A percentile compares a stretch with the other conserved stretches of the same genome.
Evolutionary conservation across 257 asterid species (phyloP).

Genomic region (Catharanthus roseus): DNA sequence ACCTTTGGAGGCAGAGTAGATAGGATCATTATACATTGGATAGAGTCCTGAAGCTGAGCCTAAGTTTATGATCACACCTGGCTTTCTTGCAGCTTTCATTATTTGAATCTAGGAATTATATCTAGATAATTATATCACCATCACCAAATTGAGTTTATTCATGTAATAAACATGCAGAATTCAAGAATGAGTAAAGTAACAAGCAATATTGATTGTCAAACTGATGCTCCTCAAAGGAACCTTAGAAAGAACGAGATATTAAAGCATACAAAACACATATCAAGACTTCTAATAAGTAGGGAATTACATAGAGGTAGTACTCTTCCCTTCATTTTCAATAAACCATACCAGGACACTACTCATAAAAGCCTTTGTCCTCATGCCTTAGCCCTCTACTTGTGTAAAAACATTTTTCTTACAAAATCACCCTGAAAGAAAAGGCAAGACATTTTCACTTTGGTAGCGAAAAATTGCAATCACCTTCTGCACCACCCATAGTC

Average conservation of each 20-base stretch:
- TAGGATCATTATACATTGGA: slow-evolving; percentile 73
- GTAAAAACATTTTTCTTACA: neutral
- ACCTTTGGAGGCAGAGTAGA: slow-evolving; percentile 93
- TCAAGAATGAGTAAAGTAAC: neutral
- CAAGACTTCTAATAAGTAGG: neutral
- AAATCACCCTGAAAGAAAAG: neutral
- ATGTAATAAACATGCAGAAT: neutral
- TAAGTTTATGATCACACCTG: slow-evolving; percentile 76
- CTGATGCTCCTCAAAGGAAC: neutral
- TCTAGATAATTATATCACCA: slow-evolving; percentile 17
- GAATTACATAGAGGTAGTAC: neutral
- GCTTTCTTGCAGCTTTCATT: slow-evolving; percentile 59
- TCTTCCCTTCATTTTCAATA: neutral
- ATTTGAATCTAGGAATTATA: slow-evolving; percentile 54
- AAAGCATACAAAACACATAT: neutral
- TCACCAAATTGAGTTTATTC: neutral
- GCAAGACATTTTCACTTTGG: neutral
- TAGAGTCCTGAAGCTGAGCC: slow-evolving; percentile 94
- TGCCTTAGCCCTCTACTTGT: neutral
- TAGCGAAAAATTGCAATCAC: neutral
- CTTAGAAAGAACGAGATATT: neutral
- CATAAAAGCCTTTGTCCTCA: neutral
- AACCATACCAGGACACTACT: neutral
- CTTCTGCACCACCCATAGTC: neutral
- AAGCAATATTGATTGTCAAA: neutral